Base-by-base conservation (phyloP, 176 grass and related monocot genomes). In the Stipa capillata region DNA sequence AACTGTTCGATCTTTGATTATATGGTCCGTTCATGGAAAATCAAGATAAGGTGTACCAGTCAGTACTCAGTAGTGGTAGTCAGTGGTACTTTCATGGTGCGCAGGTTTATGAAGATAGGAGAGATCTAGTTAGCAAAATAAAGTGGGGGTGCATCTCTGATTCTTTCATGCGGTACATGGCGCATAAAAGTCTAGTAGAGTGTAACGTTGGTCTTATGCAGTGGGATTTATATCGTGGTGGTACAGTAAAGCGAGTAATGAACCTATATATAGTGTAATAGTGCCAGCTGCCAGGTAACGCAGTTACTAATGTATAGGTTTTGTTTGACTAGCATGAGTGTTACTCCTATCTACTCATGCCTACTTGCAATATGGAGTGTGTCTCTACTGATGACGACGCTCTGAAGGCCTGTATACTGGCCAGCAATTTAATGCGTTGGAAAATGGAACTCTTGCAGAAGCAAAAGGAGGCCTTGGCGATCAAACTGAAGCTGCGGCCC, bases 401-500 rank as follows among this genome's bases (percentile, higher is more conserved):
- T 21, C 13, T 44, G 56, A 84, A 77, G 62, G 21, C 42, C 51
- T 82, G 85, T 68, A 27, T 41, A 47, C 37, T 15, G 65, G 28
- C 31, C 84, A 72, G 55, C 25, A 32, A 72, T 76, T 82, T 81
- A 82, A 85, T 72, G 61, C 16, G 37, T 83, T 86, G 79, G 80
- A 72, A 87, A 97, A 89, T 77, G 74, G 51, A 71, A 80, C 82
- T 24, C 9, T 70, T 87, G 86, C 96, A 99, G 96, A 99, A 89
- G 69, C 96, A 99, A 52, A 99, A 99, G 88, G 96, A 93, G 78
- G 86, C 92, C 59, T 79, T 99, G 82, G 92, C 96, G 9, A 69
- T 79, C 77, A 99, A 95, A 77, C 86, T 99, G 88, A 83, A 89
- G 90, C 86, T 99, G 79, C 72, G 88, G 71, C 90, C 90, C 45